These are phyloP conservation scores for Agaricus subrufescens DNA, from an alignment of 768 basidiomycete species.

Conservation along the genomic window DNA sequence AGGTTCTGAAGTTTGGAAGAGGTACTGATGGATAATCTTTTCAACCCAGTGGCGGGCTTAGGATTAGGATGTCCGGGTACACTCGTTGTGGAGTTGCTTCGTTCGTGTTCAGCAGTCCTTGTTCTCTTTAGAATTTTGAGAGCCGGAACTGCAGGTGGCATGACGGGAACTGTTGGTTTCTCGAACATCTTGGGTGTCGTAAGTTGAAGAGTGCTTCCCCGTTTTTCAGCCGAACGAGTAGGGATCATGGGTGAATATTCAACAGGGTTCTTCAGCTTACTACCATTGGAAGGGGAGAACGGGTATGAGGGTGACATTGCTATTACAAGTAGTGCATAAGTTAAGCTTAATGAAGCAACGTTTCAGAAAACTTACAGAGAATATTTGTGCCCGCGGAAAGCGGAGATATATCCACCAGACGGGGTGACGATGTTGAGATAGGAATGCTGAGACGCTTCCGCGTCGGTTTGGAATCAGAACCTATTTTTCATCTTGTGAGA, in stretches of 20 bases:
- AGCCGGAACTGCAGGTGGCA: constrained; percentile 36
- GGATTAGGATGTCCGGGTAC: not conserved
- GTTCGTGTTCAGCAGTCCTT: constrained; percentile 1
- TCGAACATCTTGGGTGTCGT: constrained; percentile 4
- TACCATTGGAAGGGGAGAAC: not conserved
- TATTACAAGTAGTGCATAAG: not conserved
- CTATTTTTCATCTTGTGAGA: not conserved
- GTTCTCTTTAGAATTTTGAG: constrained; percentile 44
- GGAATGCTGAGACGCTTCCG: constrained; percentile 10
- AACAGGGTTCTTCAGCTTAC: not conserved
- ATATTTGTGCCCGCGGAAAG: not conserved
- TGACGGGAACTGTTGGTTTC: constrained; percentile 8
- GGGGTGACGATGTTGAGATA: constrained; percentile 6
- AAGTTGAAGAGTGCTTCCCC: not conserved
- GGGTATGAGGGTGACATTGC: not conserved
- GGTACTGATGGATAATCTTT: not conserved
- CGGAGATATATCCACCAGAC: constrained; percentile 4
- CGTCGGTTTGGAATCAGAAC: not conserved
- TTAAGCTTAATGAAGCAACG: not conserved
- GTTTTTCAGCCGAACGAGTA: not conserved
- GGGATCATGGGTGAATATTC: not conserved
- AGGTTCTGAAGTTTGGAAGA: not conserved
- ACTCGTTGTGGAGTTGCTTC: constrained; percentile 1
- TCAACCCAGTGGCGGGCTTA: not conserved
- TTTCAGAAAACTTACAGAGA: not conserved